These are phyloP conservation scores for Dissophora globulifera DNA, from an alignment of 192 early-diverging fungal genomes.

Conservation along the genomic window DNA sequence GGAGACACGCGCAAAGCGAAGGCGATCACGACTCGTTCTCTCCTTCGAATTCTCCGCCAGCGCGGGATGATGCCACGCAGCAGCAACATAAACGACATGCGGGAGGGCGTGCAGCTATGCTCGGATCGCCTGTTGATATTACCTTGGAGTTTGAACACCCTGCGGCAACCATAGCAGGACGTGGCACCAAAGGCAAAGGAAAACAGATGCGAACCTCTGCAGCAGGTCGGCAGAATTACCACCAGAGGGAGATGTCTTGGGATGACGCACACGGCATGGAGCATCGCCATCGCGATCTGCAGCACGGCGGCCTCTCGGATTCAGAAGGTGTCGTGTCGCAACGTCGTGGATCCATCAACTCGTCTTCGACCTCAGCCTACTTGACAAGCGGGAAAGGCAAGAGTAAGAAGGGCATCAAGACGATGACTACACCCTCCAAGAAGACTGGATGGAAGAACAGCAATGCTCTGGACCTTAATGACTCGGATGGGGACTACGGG, in stretches of 20 bases:
- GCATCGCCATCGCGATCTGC: no score
- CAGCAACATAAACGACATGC: background rate
- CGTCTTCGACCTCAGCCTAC: constrained; percentile 3
- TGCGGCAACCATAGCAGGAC: background rate
- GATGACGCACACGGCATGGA: background rate
- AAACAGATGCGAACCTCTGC: background rate
- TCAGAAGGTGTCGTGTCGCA: no score
- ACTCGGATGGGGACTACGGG: background rate
- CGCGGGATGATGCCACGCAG: background rate
- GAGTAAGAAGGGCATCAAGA: constrained; percentile 1
- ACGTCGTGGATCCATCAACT: background rate
- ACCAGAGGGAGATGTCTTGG: background rate
- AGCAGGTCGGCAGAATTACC: background rate
- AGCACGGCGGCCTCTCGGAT: background rate
- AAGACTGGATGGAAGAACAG: constrained; percentile 2
- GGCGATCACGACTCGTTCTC: background rate
- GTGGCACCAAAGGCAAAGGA: background rate
- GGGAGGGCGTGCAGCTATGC: background rate
- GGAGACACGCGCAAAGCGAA: background rate
- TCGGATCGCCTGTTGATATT: background rate
- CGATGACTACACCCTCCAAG: background rate
- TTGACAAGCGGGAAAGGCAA: constrained; percentile 18
- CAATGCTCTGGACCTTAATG: background rate
- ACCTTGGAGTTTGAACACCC: background rate
- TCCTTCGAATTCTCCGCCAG: background rate